Conservation (phyloP, 345 rosid species). For the Passiflora organensis region DNA sequence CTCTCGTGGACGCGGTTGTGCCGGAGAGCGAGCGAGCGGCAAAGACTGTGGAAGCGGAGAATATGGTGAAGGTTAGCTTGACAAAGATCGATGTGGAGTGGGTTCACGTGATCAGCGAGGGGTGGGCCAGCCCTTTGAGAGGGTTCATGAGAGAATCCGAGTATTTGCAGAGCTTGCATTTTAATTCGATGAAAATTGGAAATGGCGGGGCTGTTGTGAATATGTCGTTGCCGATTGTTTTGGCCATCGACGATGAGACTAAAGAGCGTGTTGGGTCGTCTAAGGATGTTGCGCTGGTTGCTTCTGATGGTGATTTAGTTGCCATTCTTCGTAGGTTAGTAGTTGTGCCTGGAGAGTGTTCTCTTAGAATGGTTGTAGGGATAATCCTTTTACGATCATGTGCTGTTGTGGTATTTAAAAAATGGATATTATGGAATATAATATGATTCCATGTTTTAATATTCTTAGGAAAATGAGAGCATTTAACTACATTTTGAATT, state of each 20-base stretch:
- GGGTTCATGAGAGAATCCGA: constrained; percentile 95
- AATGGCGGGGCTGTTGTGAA: constrained; percentile 55
- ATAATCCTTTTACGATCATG: too few relatives aligned
- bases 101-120: constrained; percentile 90
- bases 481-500: too few relatives aligned
- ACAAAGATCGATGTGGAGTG: constrained; percentile 81
- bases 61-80: constrained; percentile 60
- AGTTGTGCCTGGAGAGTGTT: not conserved
- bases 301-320: constrained; percentile 54
- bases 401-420: too few relatives aligned
- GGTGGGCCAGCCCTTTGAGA: constrained; percentile 92
- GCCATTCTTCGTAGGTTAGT: constrained; percentile 68
- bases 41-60: constrained; percentile 51
- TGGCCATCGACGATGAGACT: constrained; percentile 76
- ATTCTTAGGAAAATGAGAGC: too few relatives aligned
- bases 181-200: constrained; percentile 54
- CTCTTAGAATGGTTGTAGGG: too few relatives aligned
- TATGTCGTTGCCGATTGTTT: constrained; percentile 94
- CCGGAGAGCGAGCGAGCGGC: constrained; percentile 47
- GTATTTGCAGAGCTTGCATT: constrained; percentile 88
- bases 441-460: too few relatives aligned
- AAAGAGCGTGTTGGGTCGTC: constrained; percentile 64
- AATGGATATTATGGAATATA: too few relatives aligned
- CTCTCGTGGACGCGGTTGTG: constrained; percentile 60
- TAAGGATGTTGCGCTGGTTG: constrained; percentile 48